Evolutionary conservation across 2,329 filamentous ascomycete species (phyloP).

Genomic region (Pseudogymnoascus sp.): DNA sequence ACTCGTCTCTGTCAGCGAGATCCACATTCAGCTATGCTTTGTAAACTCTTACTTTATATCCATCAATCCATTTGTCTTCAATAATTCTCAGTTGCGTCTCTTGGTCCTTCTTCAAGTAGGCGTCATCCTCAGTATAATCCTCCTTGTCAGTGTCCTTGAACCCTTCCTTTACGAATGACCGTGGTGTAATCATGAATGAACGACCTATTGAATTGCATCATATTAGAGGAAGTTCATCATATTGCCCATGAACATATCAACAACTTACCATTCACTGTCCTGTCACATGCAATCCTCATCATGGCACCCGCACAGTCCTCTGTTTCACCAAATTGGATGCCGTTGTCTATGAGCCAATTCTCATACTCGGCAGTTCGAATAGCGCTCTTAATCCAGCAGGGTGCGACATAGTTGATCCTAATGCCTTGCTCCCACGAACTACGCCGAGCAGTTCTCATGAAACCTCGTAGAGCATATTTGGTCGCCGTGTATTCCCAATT

Average conservation of each 20-base stretch:
- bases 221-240: slow-evolving; percentile 13
- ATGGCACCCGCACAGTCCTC: slow-evolving; percentile 29
- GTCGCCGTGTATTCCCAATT: slow-evolving; percentile 34
- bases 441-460: slow-evolving; percentile 36
- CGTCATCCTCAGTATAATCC: slow-evolving; percentile 31
- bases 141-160: slow-evolving; percentile 35
- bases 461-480: slow-evolving; percentile 37
- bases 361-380: slow-evolving; percentile 34
- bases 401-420: slow-evolving; percentile 40
- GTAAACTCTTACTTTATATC: slow-evolving; percentile 30
- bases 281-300: slow-evolving; percentile 30
- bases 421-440: slow-evolving; percentile 36
- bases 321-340: slow-evolving; percentile 31
- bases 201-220: slow-evolving; percentile 22
- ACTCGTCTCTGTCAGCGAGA: not conserved
- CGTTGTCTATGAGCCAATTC: slow-evolving; percentile 32
- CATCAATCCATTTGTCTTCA: slow-evolving; percentile 35
- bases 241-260: not conserved
- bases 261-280: slow-evolving; percentile 26
- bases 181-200: slow-evolving; percentile 35
- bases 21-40: slow-evolving; percentile 21
- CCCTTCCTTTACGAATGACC: slow-evolving; percentile 32
- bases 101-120: slow-evolving; percentile 33
- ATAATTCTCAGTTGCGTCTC: slow-evolving; percentile 35
- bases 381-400: slow-evolving; percentile 31